Evolutionary conservation across 2,329 filamentous ascomycete genomes (phyloP), one percentile per base, ranked within the genome.

Genomic region (Leptoxyphium fumago): DNA sequence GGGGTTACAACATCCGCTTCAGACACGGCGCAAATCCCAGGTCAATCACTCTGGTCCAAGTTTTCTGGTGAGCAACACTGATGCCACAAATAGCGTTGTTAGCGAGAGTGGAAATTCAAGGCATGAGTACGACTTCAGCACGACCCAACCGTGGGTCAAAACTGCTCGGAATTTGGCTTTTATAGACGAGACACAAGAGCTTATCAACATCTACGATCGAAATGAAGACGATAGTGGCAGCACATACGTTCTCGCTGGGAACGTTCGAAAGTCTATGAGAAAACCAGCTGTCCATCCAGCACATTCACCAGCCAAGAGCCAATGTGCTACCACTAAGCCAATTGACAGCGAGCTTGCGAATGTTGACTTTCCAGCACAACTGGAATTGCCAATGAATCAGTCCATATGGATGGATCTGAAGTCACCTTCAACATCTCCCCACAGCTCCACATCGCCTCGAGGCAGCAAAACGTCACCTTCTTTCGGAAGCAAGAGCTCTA

Each of bases 1-100:
- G 57, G 34, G 55, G 55, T 5, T 55, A 55, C 47, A 57, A 59
- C 32, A 55, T 61, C 43, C 51, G 55, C 7, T 61, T 60, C 46
- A 49, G 53, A 44, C 57, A 61, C 50, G 52, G 52, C 10, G 49
- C 52, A 15, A 58, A 59, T 44, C 55, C 57, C 5, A 57, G 55
- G 55, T 56, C 44, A 46, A 46, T 41, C 43, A 15, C 29, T 21
- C 15, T 41, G n/a, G 30, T 5, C 30, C 29, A 13, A 11, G 14
- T 18, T 13, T 39, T 28, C 14, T 13, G 26, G 10, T 2, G 9
- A 32, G 32, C 30, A 28, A 26, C 3, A 18, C 43, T 41, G 29
- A 40, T 38, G n/a, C 32, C 13, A 52, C 49, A 38, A 51, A 56
- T 10, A 49, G 50, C 17, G 56, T 53, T 18, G 11, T 45, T 38